These are phyloP conservation scores for Tricholoma saponaceum DNA, from an alignment of 768 basidiomycete genomes.

Conservation along the genomic window DNA sequence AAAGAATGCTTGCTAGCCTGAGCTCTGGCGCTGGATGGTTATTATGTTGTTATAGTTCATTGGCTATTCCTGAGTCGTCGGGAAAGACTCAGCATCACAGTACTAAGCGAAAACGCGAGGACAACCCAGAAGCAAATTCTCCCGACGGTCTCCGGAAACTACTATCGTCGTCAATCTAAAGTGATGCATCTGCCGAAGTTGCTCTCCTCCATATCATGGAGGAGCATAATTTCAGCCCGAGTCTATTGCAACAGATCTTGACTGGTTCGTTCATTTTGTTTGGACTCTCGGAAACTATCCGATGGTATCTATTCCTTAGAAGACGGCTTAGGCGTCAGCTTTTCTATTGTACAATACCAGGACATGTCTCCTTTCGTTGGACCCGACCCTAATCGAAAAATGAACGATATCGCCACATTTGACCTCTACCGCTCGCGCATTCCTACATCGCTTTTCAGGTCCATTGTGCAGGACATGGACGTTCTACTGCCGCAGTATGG, in stretches of 20 bases:
- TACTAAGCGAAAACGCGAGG: not conserved
- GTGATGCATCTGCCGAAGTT: not conserved
- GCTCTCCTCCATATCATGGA: not conserved
- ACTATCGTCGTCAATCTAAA: not conserved
- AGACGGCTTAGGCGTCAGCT: not conserved
- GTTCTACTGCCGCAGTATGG: conserved; percentile 17
- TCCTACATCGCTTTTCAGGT: conserved; percentile 15
- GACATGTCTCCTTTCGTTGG: conserved; percentile 14
- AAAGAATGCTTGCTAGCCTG: no score
- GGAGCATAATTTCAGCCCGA: not conserved
- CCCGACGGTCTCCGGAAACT: not conserved
- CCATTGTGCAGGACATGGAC: conserved; percentile 16
- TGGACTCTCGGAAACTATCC: not conserved
- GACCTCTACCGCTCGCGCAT: conserved; percentile 18
- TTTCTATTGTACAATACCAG: conserved; percentile 5
- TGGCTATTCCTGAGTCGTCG: no score
- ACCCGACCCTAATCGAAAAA: conserved; percentile 6
- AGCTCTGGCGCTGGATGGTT: no score
- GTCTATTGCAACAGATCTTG: not conserved
- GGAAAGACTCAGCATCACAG: no score
- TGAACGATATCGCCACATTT: conserved; percentile 9
- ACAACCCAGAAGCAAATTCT: not conserved
- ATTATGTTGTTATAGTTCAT: no score
- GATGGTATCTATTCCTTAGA: not conserved
- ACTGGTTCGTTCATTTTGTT: not conserved